Evolutionary conservation across 2,329 filamentous ascomycete genomes (phyloP), one percentile per base, ranked within the genome.

Genomic region (Neonectria ditissima): DNA sequence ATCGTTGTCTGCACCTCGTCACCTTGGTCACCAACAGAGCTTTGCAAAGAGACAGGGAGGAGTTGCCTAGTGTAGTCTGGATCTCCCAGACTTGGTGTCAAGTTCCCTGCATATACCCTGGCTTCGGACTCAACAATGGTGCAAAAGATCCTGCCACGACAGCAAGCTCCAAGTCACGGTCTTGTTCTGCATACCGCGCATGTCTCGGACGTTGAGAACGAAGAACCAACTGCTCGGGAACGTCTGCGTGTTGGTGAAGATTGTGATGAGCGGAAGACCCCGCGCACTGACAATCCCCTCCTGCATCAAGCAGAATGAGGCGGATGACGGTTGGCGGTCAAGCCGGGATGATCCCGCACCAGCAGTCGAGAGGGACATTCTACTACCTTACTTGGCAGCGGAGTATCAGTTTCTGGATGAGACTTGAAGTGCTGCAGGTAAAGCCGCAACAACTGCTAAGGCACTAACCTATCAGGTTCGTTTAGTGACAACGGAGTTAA

Each of bases 11-110:
- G 69, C 69, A 68, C 45, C 39, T 51, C 39, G 37, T 55, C 56
- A 66, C 43, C 65, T 52, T 65, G 26, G 28, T 72, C 69, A 72
- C 69, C 69, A 72, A 72, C 69, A 71, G 55, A 69, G 34, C 56
- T 61, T 62, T 26, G 16, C n/a, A 18, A 44, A 11, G 45, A 51
- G 26, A 10, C 32, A 47, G 43, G 30, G 32, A 53, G 32, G 32
- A 51, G 18, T 16, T 39, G 24, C 32, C n/a, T 34, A 43, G 53
- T 13, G 24, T 24, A 26, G 45, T 24, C 45, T n/a, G 18, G 39
- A 47, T 48, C 14, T 28, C 20, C 37, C 39, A 28, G 28, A 16
- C 30, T 14, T 22, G 28, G 24, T 32, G 30, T 51, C 20, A 53
- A 39, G 41, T 28, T 53, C 44, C 44, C 16, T 39, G 50, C 61